Evolutionary conservation across 305 asterid species (phyloP).

Genomic region (Plantago coronopus): DNA sequence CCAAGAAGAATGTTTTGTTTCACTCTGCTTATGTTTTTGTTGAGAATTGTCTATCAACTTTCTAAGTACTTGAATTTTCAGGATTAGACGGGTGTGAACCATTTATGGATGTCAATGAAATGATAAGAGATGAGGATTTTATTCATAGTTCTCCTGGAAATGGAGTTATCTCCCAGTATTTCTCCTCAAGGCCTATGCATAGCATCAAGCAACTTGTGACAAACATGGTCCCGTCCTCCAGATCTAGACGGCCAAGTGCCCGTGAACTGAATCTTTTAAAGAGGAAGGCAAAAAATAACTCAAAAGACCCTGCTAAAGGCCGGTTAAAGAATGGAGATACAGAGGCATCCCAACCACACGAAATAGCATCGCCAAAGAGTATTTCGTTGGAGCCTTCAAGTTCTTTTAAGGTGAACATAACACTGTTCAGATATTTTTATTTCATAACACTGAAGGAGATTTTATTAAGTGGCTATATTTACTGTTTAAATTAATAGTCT

Average conservation of each 20-base stretch:
- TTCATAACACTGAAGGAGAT: slow-evolving; percentile 3
- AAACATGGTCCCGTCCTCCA: slow-evolving; percentile 71
- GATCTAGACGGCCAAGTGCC: slow-evolving; percentile 96
- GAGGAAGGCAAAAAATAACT: slow-evolving; percentile 80
- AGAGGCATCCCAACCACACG: slow-evolving; percentile 65
- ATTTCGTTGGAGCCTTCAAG: slow-evolving; percentile 50
- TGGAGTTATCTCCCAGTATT: slow-evolving; percentile 63
- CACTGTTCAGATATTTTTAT: slow-evolving; percentile 9
- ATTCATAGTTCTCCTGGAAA: slow-evolving; percentile 56
- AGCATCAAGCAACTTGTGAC: slow-evolving; percentile 77
- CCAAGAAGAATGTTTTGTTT: too few relatives aligned
- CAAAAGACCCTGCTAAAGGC: slow-evolving; percentile 83
- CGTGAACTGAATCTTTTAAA: slow-evolving; percentile 92
- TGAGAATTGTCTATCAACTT: too few relatives aligned
- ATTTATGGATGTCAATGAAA: slow-evolving; percentile 93
- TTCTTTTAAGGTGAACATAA: slow-evolving; percentile 61
- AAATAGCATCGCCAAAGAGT: slow-evolving; percentile 61
- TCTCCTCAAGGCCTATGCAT: slow-evolving; percentile 51
- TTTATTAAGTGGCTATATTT: slow-evolving; percentile 6
- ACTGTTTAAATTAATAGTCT: background rate
- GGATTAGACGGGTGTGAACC: slow-evolving; percentile 94
- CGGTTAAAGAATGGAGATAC: slow-evolving; percentile 79
- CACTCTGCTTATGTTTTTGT: too few relatives aligned
- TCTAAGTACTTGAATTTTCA: slow-evolving; percentile 24
- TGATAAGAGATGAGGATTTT: slow-evolving; percentile 95